Percentiles rank a stretch among this genome's conserved stretches.
Evolutionary conservation across 108 stramenopile species (phyloP).

Genomic region (Cyclotella choctawhatcheeana): DNA sequence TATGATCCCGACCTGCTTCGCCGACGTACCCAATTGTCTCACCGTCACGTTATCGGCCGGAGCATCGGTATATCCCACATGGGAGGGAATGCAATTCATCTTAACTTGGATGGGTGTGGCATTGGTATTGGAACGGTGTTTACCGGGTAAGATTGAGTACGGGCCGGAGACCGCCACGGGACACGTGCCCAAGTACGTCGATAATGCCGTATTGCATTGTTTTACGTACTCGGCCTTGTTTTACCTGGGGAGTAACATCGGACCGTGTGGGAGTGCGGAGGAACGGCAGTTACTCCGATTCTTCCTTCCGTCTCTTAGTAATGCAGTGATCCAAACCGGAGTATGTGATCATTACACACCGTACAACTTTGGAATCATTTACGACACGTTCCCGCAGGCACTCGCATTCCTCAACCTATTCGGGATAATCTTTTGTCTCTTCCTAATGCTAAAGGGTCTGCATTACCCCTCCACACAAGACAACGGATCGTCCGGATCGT

Average conservation of each 20-base stretch:
- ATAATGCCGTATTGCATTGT: conserved; percentile 67
- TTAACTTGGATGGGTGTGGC: conserved; percentile 80
- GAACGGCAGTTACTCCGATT: conserved; percentile 6
- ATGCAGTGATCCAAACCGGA: conserved; percentile 13
- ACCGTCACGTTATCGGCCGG: conserved; percentile 37
- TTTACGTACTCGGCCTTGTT: conserved; percentile 42
- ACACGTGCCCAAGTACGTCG: conserved; percentile 63
- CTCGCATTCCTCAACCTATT: conserved; percentile 92
- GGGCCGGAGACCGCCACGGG: conserved; percentile 67
- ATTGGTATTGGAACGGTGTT: conserved; percentile 71
- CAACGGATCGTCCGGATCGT: conserved; percentile 83
- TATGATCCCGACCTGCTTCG: conserved; percentile 44
- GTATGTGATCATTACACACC: conserved; percentile 38
- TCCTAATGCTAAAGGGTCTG: conserved; percentile 90
- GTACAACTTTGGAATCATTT: conserved; percentile 66
- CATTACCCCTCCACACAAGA: conserved; percentile 87
- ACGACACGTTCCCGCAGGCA: conserved; percentile 76
- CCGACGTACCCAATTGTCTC: conserved; percentile 34
- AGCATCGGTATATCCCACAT: conserved; percentile 49
- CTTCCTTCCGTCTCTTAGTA: neutral
- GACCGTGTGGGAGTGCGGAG: conserved; percentile 35
- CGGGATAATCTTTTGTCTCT: conserved; percentile 87
- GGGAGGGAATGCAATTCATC: conserved; percentile 52
- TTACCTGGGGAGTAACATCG: conserved; percentile 54
- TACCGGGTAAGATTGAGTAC: conserved; percentile 78